These are phyloP conservation scores for Ceratocystis papillata DNA, from an alignment of 2,329 filamentous ascomycete species.

Conservation along the genomic window DNA sequence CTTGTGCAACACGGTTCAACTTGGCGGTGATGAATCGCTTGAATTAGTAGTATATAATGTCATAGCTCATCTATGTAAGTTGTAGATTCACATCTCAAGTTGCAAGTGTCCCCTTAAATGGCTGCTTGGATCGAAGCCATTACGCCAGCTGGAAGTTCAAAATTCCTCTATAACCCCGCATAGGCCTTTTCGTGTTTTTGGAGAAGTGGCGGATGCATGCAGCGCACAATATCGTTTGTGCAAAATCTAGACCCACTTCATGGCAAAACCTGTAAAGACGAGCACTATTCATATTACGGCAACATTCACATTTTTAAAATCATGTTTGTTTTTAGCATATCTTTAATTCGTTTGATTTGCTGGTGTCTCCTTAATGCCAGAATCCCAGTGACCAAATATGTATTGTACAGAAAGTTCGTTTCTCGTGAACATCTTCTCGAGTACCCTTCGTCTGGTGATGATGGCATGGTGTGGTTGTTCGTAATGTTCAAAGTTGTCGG, in stretches of 20 bases:
- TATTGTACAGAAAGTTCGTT: slow-evolving; percentile 21
- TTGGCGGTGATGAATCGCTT: background rate
- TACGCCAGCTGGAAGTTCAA: background rate
- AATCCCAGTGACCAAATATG: slow-evolving; percentile 20
- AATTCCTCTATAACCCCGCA: background rate
- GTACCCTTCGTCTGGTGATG: slow-evolving; percentile 15
- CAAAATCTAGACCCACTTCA: background rate
- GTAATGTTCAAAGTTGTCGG: slow-evolving; percentile 14
- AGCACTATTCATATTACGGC: background rate
- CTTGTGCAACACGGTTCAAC: background rate
- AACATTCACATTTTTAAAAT: background rate
- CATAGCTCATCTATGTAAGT: background rate
- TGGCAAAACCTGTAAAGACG: background rate
- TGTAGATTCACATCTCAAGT: background rate
- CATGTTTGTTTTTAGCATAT: background rate
- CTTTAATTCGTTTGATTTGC: slow-evolving; percentile 19
- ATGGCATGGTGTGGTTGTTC: slow-evolving; percentile 6
- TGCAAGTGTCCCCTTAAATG: background rate
- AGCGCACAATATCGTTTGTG: background rate
- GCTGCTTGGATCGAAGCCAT: background rate
- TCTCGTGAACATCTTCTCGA: slow-evolving; percentile 24
- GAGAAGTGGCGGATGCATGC: background rate
- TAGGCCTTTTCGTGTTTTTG: background rate
- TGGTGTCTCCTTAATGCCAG: slow-evolving; percentile 19
- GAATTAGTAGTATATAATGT: background rate